Conservation (phyloP, 176 grass and related monocot genomes). For the Coix lacrymajobi region DNA sequence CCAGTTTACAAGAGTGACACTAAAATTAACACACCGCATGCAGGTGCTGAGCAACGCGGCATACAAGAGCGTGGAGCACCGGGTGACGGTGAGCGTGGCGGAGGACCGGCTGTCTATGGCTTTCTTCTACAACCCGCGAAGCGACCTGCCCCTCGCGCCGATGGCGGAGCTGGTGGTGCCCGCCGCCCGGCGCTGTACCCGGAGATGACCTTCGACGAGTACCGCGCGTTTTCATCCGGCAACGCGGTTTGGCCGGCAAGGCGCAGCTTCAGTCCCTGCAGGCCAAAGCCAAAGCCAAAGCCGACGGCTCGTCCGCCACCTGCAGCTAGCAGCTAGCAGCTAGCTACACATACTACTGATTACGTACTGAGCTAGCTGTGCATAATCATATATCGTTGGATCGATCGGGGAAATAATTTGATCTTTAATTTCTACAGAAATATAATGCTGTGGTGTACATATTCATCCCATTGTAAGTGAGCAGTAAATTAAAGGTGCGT, state of each 20-base stretch:
- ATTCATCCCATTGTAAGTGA: background rate
- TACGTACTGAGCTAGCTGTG: too few relatives aligned
- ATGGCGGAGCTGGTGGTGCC: constrained; percentile 50
- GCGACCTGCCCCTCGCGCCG: constrained; percentile 54
- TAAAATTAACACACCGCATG: background rate
- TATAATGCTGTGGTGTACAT: background rate
- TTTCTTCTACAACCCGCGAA: constrained; percentile 86
- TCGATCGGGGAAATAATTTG: background rate
- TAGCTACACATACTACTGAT: too few relatives aligned
- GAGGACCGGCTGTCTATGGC: constrained; percentile 69
- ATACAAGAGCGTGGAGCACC: constrained; percentile 87
- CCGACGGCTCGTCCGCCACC: background rate
- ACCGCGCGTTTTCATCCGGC: constrained; percentile 58
- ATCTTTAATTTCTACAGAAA: background rate
- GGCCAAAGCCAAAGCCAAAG: too few relatives aligned
- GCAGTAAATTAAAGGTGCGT: background rate
- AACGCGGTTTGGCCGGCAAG: constrained; percentile 59
- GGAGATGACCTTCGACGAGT: constrained; percentile 78
- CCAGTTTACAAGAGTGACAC: background rate
- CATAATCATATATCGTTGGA: background rate
- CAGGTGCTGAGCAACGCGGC: constrained; percentile 72
- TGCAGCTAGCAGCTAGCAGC: background rate
- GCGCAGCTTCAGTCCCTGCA: constrained; percentile 47
- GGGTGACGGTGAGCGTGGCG: constrained; percentile 54
- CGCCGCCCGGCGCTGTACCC: constrained; percentile 44